Conservation (phyloP, 176 grass and related monocot species). For the Triticum monococcum region DNA sequence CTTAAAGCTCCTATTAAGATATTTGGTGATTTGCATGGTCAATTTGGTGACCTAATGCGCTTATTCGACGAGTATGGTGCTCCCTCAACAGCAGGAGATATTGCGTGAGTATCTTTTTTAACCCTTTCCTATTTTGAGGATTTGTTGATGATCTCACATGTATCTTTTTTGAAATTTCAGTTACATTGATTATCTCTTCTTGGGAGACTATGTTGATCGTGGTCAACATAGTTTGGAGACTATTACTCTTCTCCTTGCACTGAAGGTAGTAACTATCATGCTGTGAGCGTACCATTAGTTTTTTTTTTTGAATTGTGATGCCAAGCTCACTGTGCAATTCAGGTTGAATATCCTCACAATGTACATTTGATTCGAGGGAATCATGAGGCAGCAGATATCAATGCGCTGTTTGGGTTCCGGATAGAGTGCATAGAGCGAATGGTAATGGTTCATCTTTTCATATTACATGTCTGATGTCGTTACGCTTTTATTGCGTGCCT, state of each 20-base stretch:
- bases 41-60: constrained; percentile 98
- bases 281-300: not conserved
- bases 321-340: constrained; percentile 16
- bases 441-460: constrained; percentile 45
- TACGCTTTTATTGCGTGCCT: not conserved
- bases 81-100: constrained; percentile 96
- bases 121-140: not conserved
- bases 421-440: constrained; percentile 99
- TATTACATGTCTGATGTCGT: constrained; percentile 20
- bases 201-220: constrained; percentile 99
- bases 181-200: constrained; percentile 99
- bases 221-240: constrained; percentile 99
- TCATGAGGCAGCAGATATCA: constrained; percentile 99
- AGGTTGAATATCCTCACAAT: constrained; percentile 96
- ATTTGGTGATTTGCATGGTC: constrained; percentile 99
- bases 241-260: constrained; percentile 95
- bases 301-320: constrained; percentile 24
- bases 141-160: not conserved
- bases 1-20: constrained; percentile 97
- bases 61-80: constrained; percentile 98
- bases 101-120: constrained; percentile 66
- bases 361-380: constrained; percentile 99
- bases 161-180: constrained; percentile 32
- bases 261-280: constrained; percentile 64
- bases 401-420: constrained; percentile 96